A percentile compares a stretch with the other conserved stretches of the same genome.
Conservation (phyloP, 1,284 basidiomycete genomes). For the Anthracocystis walkeri region DNA sequence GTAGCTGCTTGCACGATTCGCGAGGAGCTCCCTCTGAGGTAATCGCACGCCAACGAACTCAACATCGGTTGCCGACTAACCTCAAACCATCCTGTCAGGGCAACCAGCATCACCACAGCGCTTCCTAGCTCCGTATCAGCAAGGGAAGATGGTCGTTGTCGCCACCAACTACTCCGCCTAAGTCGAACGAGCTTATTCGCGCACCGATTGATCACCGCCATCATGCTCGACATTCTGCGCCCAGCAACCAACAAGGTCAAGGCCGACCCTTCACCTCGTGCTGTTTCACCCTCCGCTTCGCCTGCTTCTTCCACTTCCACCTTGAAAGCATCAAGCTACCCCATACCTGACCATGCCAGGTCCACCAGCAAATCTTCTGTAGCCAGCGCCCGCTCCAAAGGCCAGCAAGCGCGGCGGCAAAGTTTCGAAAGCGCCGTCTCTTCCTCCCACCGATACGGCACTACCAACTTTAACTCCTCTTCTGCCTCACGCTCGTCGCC, state of each 20-base stretch:
- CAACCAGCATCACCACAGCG: neutral
- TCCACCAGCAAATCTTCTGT: conserved; percentile 14
- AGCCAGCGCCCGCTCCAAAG: conserved; percentile 36
- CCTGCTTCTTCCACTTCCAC: conserved; percentile 53
- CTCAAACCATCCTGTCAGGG: neutral
- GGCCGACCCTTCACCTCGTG: conserved; percentile 1
- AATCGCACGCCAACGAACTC: no score
- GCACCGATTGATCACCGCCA: neutral
- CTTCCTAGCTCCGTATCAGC: neutral
- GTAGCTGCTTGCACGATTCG: no score
- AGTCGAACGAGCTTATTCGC: neutral
- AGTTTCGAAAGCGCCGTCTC: conserved; percentile 43
- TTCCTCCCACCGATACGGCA: conserved; percentile 14
- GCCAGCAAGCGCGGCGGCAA: conserved; percentile 40
- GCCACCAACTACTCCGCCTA: neutral
- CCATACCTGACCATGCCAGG: conserved; percentile 6
- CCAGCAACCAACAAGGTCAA: conserved; percentile 27
- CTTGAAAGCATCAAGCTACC: conserved; percentile 25
- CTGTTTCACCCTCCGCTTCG: conserved; percentile 29
- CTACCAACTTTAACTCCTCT: conserved; percentile 7
- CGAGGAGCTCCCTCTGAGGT: no score
- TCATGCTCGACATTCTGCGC: conserved; percentile 39
- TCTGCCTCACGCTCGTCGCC: conserved; percentile 17
- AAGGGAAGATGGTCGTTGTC: conserved; percentile 2
- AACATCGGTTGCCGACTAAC: no score